Percentiles rank a stretch among this genome's conserved stretches.
phyloP scores from a whole-genome alignment of 1,284 basidiomycete genomes.

The Cystobasidiaceae sp. region DNA sequence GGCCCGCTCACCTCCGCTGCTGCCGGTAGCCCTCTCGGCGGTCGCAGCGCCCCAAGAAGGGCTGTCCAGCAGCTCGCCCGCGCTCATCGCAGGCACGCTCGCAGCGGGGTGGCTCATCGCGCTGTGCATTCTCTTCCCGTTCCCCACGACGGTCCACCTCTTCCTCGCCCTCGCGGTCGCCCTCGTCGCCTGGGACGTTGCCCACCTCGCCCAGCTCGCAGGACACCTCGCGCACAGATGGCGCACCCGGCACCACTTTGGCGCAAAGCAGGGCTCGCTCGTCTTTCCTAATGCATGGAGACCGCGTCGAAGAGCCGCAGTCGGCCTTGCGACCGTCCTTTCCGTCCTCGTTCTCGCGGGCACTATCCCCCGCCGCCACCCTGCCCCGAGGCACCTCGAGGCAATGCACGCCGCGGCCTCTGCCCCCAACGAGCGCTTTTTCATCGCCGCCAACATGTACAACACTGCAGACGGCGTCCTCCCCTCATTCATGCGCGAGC shows the following conservation, averaged over 20 bases:
- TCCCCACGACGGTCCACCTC: background rate
- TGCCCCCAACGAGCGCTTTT: background rate
- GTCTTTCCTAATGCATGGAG: background rate
- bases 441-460: constrained; percentile 17
- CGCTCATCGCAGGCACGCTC: background rate
- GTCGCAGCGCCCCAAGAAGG: no score
- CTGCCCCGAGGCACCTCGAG: no score
- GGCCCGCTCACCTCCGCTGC: no score
- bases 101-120: background rate
- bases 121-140: constrained; percentile 6
- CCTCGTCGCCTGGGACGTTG: background rate
- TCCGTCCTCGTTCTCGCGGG: background rate
- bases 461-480: constrained; percentile 1
- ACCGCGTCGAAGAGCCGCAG: background rate
- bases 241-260: background rate
- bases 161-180: background rate
- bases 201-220: background rate
- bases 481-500: no score
- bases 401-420: background rate
- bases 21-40: no score
- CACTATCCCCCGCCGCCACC: background rate
- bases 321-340: background rate
- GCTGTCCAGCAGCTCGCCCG: no score
- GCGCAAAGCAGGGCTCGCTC: background rate
- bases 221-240: background rate